Evolutionary conservation across 1,139 yeast genomes (phyloP).

Genomic region (Yamadazyma buinensis): DNA sequence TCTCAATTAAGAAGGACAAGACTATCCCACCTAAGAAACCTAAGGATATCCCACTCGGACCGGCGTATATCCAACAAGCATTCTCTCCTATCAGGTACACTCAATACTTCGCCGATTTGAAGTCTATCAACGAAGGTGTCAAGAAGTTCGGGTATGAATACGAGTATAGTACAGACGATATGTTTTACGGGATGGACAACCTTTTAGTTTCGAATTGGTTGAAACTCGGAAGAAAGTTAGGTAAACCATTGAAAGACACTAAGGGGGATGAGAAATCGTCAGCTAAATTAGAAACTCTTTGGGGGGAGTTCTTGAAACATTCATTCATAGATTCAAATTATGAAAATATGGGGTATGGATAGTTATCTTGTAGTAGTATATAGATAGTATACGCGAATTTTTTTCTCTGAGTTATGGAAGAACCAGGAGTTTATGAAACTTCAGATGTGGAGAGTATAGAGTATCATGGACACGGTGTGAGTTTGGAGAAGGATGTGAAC

Average conservation of each 20-base stretch:
- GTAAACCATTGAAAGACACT: constrained; percentile 29
- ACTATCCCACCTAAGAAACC: constrained; percentile 71
- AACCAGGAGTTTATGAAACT: constrained; percentile 44
- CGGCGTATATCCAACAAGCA: constrained; percentile 67
- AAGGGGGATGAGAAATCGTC: not conserved
- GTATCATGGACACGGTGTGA: too few species aligned
- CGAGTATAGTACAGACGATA: constrained; percentile 67
- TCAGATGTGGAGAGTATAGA: constrained; percentile 48
- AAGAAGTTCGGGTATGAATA: constrained; percentile 54
- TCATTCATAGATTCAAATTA: constrained; percentile 66
- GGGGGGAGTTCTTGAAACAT: constrained; percentile 44
- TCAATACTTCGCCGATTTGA: constrained; percentile 68
- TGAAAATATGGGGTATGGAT: constrained; percentile 43
- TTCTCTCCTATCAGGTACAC: constrained; percentile 71
- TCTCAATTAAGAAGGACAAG: constrained; percentile 42
- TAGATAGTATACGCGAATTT: not conserved
- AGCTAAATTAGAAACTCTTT: constrained; percentile 24
- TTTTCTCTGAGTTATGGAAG: not conserved
- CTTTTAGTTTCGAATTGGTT: constrained; percentile 62
- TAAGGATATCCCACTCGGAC: constrained; percentile 52
- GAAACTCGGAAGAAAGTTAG: constrained; percentile 50
- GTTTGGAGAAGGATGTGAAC: constrained; percentile 8
- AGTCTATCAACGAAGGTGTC: constrained; percentile 43
- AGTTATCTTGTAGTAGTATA: too few species aligned
- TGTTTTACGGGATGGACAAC: constrained; percentile 49